Evolutionary conservation across 139 green algal species (phyloP).

Genomic region (Marvania coccoides): DNA sequence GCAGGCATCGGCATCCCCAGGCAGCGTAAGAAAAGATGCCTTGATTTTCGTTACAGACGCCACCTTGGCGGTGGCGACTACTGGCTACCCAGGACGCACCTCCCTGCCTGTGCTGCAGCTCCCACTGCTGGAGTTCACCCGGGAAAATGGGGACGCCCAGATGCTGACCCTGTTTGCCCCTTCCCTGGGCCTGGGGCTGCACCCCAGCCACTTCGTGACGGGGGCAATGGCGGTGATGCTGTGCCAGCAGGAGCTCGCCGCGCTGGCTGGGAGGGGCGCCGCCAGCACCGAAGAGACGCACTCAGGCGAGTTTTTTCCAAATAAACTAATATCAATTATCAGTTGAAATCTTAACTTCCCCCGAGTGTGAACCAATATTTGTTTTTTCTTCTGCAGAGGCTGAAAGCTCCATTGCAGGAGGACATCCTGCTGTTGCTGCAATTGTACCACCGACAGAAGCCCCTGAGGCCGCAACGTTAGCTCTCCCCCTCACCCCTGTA

Average conservation of each 20-base stretch:
- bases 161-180: background rate
- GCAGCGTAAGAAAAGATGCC: too few species aligned
- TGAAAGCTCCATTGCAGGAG: too few species aligned
- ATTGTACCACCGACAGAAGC: too few species aligned
- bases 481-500: background rate
- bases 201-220: slow-evolving; percentile 23
- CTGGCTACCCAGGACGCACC: background rate
- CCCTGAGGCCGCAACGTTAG: too few species aligned
- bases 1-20: background rate
- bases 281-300: background rate
- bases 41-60: background rate
- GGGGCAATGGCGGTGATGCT: slow-evolving; percentile 3
- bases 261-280: background rate
- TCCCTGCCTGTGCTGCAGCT: slow-evolving; percentile 8
- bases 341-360: background rate
- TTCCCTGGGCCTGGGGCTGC: background rate
- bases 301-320: too few species aligned
- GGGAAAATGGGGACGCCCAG: background rate
- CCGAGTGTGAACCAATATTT: background rate
- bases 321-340: too few species aligned
- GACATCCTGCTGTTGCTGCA: too few species aligned
- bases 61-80: background rate
- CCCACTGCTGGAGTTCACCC: background rate
- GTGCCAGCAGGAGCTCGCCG: slow-evolving; percentile 3
- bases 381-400: too few species aligned